Evolutionary conservation across 2,329 filamentous ascomycete species (phyloP).

Genomic region (Blastomyces emzantsi): DNA sequence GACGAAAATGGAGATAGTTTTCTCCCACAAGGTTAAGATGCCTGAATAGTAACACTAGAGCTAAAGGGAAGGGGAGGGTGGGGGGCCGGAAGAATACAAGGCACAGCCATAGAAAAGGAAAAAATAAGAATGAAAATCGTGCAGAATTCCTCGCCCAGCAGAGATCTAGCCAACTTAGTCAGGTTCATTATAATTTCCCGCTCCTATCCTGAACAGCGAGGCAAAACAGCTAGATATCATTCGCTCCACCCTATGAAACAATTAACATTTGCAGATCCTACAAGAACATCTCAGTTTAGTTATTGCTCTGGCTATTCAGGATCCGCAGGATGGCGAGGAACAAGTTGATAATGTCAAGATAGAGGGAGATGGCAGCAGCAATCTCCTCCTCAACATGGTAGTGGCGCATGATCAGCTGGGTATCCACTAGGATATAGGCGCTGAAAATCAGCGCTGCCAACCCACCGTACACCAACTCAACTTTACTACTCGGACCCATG

Average conservation of each 20-base stretch:
- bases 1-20: neutral
- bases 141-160: neutral
- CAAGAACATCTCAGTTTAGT: constrained; percentile 45
- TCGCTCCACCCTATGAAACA: neutral
- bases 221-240: neutral
- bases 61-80: too few species aligned
- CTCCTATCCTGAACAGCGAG: neutral
- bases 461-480: constrained; percentile 77
- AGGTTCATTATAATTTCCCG: neutral
- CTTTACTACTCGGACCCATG: constrained; percentile 71
- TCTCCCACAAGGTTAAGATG: neutral
- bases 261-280: neutral
- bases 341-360: constrained; percentile 93
- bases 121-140: neutral
- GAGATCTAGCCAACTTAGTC: neutral
- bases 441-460: constrained; percentile 81
- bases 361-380: constrained; percentile 85
- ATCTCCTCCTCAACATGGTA: constrained; percentile 99
- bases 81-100: neutral
- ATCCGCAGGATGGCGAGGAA: constrained; percentile 95
- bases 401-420: constrained; percentile 87
- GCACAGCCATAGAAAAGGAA: neutral
- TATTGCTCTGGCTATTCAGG: constrained; percentile 90
- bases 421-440: constrained; percentile 91
- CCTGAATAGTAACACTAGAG: neutral